Evolutionary conservation across 2,329 filamentous ascomycete genomes (phyloP), one percentile per base, ranked within the genome.

Genomic region (Colletotrichum cordylinicola): DNA sequence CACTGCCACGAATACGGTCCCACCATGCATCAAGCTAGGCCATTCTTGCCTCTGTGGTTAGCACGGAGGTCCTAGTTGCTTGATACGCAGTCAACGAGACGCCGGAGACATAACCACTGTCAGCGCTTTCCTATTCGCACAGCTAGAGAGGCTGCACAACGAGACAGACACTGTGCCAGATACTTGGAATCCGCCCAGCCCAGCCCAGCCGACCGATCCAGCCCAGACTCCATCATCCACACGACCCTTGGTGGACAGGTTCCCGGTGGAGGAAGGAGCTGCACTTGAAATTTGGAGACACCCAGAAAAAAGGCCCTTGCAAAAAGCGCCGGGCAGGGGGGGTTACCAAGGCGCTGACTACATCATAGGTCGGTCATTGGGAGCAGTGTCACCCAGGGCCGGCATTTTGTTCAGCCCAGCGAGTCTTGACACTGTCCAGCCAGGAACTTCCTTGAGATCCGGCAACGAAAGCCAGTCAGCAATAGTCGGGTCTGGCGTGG

Each of bases 361-460:
- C 73, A 75, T 75, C 74, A 75, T 75, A 62, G 64, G 58, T 52
- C 33, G 73, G 58, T 75, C 73, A 72, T 35, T n/a, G 29, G 70
- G 24, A 35, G 24, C 33, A 48, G 18, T n/a, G 33, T 27, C 33
- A 29, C 62, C 21, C 13, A 62, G 61, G 61, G 60, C 43, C 37
- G 21, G 61, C 24, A 74, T 21, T 31, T 27, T 58, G 21, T 8
- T 24, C 8, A 55, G 24, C 15, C 10, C 35, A 24, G 39, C 48
- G 18, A 24, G 37, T 55, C 35, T 55, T 52, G 39, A 55, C 64
- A 55, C 33, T 18, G 43, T 55, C 21, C 52, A 69, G 29, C 67
- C 67, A 48, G 55, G 61, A 64, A n/a, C 15, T 29, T 18, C 33
- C 61, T 16, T 39, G 33, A 24, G 21, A 29, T 43, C 21, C 61